A percentile compares a stretch with the other conserved stretches of the same genome.
phyloP scores from a whole-genome alignment of 2,329 filamentous ascomycete species.

The Drechslera avenae region DNA sequence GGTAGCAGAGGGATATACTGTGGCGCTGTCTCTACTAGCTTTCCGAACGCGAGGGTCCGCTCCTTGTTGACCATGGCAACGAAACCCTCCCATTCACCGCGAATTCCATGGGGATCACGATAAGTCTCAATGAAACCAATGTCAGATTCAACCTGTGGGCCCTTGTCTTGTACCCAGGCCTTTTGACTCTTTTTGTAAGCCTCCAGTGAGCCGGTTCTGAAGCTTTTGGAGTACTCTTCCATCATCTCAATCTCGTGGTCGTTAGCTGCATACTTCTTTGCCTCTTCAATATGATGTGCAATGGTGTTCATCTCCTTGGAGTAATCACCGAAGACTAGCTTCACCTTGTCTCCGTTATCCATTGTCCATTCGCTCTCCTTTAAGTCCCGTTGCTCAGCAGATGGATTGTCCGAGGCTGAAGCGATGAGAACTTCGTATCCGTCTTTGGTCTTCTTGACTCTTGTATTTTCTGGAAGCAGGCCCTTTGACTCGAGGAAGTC shows the following conservation, averaged over 20 bases:
- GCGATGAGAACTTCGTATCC: slow-evolving; percentile 58
- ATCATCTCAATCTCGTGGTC: slow-evolving; percentile 53
- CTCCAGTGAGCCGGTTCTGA: slow-evolving; percentile 56
- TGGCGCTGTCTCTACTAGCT: slow-evolving; percentile 80
- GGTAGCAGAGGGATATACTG: slow-evolving; percentile 86
- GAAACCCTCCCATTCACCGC: slow-evolving; percentile 61
- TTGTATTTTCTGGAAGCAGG: slow-evolving; percentile 57
- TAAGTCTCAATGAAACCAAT: slow-evolving; percentile 63
- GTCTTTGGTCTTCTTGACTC: slow-evolving; percentile 51
- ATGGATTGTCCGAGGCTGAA: slow-evolving; percentile 51
- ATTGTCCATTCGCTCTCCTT: slow-evolving; percentile 54
- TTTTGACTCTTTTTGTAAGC: slow-evolving; percentile 58
- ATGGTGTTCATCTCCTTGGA: slow-evolving; percentile 55
- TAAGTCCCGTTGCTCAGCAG: slow-evolving; percentile 49
- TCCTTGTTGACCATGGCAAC: slow-evolving; percentile 79
- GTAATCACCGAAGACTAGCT: slow-evolving; percentile 55
- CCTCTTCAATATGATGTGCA: slow-evolving; percentile 52
- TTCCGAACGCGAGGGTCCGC: slow-evolving; percentile 83
- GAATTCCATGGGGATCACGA: slow-evolving; percentile 59
- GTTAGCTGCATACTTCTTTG: slow-evolving; percentile 55
- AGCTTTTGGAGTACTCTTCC: slow-evolving; percentile 56
- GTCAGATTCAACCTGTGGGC: slow-evolving; percentile 58
- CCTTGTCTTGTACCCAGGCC: slow-evolving; percentile 60
- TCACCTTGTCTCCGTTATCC: slow-evolving; percentile 54
- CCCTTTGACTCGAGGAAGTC: slow-evolving; percentile 54